Evolutionary conservation across 1,139 yeast genomes (phyloP).

Genomic region (Pichia sp.): DNA sequence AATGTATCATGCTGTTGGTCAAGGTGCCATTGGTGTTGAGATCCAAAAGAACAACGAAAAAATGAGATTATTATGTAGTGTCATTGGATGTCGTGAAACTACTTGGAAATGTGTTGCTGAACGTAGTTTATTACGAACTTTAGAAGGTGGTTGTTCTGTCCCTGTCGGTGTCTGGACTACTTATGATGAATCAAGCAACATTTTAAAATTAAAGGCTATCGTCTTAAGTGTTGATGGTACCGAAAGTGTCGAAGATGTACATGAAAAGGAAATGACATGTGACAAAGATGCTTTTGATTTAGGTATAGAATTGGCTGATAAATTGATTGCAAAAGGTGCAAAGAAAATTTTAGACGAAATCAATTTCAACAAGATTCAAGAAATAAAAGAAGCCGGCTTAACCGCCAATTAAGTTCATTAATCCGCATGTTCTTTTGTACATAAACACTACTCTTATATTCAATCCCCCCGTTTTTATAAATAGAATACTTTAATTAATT

Average conservation of each 20-base stretch:
- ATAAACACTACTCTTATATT: too few species aligned
- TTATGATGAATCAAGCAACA: constrained; percentile 47
- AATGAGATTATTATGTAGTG: constrained; percentile 55
- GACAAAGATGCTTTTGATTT: constrained; percentile 66
- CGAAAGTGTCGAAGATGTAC: constrained; percentile 57
- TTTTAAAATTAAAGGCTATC: constrained; percentile 59
- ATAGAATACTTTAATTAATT: too few species aligned
- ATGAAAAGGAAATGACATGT: constrained; percentile 31
- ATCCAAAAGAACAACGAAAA: constrained; percentile 67
- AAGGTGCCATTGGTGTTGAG: constrained; percentile 95
- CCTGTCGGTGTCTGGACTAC: constrained; percentile 81
- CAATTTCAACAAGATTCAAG: constrained; percentile 63
- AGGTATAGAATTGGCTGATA: constrained; percentile 70
- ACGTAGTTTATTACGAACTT: constrained; percentile 77
- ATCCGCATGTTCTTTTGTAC: too few species aligned
- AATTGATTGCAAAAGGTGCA: constrained; percentile 75
- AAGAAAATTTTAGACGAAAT: constrained; percentile 77
- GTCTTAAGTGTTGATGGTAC: constrained; percentile 87
- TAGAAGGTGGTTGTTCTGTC: constrained; percentile 98
- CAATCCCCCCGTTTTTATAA: too few species aligned
- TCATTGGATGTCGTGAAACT: constrained; percentile 66
- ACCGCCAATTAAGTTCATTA: too few species aligned
- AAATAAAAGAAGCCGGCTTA: constrained; percentile 34
- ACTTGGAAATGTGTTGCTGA: constrained; percentile 87
- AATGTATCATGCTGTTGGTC: constrained; percentile 97